Evolutionary conservation across 2,329 filamentous ascomycete genomes (phyloP).

Genomic region (Thielaviopsis populi): DNA sequence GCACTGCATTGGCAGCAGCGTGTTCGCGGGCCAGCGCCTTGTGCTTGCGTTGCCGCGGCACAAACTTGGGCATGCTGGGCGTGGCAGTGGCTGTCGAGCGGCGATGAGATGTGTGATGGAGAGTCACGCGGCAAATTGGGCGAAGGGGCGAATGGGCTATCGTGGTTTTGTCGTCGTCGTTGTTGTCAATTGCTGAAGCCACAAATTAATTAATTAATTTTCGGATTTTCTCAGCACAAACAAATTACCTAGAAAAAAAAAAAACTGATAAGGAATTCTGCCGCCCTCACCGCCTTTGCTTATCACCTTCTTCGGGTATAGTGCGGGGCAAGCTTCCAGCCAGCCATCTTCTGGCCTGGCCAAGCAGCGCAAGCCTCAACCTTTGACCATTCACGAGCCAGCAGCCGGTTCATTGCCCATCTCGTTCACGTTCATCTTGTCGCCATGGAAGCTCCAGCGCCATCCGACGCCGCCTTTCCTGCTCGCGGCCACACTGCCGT

Average conservation of each 20-base stretch:
- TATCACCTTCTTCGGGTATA: slow-evolving; percentile 23
- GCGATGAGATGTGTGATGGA: background rate
- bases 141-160: no score
- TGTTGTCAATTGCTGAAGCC: background rate
- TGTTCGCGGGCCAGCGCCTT: slow-evolving; percentile 51
- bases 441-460: slow-evolving; percentile 1
- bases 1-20: slow-evolving; percentile 29
- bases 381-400: background rate
- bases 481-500: slow-evolving; percentile 44
- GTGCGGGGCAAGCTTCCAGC: slow-evolving; percentile 22
- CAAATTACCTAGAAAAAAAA: slow-evolving; percentile 9
- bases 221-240: background rate
- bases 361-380: background rate
- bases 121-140: no score
- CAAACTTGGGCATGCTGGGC: slow-evolving; percentile 29
- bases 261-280: slow-evolving; percentile 24
- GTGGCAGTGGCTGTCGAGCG: background rate
- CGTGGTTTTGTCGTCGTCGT: background rate
- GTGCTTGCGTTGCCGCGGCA: slow-evolving; percentile 52
- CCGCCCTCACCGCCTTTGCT: slow-evolving; percentile 19
- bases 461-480: slow-evolving; percentile 45
- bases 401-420: no score
- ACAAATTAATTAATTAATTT: background rate
- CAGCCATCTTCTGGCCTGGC: background rate
- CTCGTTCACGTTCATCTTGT: background rate